These are phyloP conservation scores for Penicillium sp. DNA, from an alignment of 2,329 filamentous ascomycete species.

Conservation along the genomic window DNA sequence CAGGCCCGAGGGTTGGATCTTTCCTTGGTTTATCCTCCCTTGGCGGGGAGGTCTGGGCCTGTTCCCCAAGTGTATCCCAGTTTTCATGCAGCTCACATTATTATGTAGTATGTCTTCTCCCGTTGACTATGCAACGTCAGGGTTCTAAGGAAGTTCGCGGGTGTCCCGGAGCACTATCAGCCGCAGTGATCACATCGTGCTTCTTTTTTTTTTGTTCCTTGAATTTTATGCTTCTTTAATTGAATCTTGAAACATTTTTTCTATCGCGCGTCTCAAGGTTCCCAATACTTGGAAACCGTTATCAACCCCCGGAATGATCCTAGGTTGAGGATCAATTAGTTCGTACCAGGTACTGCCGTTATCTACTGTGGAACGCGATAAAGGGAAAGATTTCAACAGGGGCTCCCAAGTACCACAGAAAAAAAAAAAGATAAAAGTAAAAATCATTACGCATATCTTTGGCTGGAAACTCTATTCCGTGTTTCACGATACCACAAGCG, in stretches of 20 bases:
- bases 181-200: conserved; percentile 4
- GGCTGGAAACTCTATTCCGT: conserved; percentile 8
- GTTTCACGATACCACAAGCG: conserved; percentile 16
- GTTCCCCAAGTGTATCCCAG: conserved; percentile 3
- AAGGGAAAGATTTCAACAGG: not conserved
- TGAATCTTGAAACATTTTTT: no score
- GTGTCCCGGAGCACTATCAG: conserved; percentile 9
- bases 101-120: not conserved
- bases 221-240: no score
- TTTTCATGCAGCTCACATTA: conserved; percentile 15
- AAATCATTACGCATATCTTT: not conserved
- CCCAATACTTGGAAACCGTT: not conserved
- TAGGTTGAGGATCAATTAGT: not conserved
- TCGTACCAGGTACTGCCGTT: not conserved
- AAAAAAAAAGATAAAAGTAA: not conserved
- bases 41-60: conserved; percentile 20
- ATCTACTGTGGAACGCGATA: not conserved
- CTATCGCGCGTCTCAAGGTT: not conserved
- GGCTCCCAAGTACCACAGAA: not conserved
- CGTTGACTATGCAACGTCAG: not conserved
- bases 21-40: conserved; percentile 24
- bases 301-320: not conserved
- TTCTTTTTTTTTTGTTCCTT: not conserved
- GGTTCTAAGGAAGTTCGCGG: conserved; percentile 5
- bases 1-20: conserved; percentile 17